These are phyloP conservation scores for Leucosporidium scottii DNA, from an alignment of 768 basidiomycete genomes.

Conservation along the genomic window DNA sequence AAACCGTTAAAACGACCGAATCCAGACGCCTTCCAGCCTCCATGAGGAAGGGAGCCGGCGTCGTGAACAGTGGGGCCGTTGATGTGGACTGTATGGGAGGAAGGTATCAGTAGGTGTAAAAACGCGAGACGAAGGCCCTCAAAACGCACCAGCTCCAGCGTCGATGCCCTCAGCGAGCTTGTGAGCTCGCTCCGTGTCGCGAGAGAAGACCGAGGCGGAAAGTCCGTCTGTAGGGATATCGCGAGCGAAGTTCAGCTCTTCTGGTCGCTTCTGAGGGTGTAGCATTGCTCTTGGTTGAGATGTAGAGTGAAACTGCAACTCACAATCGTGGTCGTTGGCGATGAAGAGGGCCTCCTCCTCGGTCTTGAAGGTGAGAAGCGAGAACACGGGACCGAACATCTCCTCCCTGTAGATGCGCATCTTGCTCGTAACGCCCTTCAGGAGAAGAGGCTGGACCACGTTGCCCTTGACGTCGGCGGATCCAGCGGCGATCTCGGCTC, in stretches of 20 bases:
- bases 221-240: slow-evolving; percentile 33
- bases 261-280: too few relatives aligned
- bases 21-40: slow-evolving; percentile 33
- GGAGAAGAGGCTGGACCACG: slow-evolving; percentile 26
- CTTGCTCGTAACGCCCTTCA: slow-evolving; percentile 13
- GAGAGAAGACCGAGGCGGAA: slow-evolving; percentile 39
- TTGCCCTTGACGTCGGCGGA: slow-evolving; percentile 16
- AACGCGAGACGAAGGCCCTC: too few relatives aligned
- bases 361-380: slow-evolving; percentile 46
- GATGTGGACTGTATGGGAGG: slow-evolving; percentile 15
- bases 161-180: slow-evolving; percentile 39
- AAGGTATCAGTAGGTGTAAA: too few relatives aligned
- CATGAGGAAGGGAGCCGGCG: slow-evolving; percentile 40
- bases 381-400: slow-evolving; percentile 80
- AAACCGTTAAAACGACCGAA: slow-evolving; percentile 43
- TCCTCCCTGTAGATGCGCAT: slow-evolving; percentile 50
- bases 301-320: too few relatives aligned
- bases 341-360: slow-evolving; percentile 39
- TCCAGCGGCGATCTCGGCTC: slow-evolving; percentile 20
- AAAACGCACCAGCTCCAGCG: slow-evolving; percentile 30
- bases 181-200: slow-evolving; percentile 33
- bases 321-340: slow-evolving; percentile 41
- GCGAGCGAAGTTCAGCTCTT: not conserved
- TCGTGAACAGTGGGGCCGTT: slow-evolving; percentile 39
- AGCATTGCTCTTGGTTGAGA: too few relatives aligned